Evolutionary conservation across 2,329 filamentous ascomycete species (phyloP), one percentile per base, ranked within the genome.

Genomic region (Knufia petricola): DNA sequence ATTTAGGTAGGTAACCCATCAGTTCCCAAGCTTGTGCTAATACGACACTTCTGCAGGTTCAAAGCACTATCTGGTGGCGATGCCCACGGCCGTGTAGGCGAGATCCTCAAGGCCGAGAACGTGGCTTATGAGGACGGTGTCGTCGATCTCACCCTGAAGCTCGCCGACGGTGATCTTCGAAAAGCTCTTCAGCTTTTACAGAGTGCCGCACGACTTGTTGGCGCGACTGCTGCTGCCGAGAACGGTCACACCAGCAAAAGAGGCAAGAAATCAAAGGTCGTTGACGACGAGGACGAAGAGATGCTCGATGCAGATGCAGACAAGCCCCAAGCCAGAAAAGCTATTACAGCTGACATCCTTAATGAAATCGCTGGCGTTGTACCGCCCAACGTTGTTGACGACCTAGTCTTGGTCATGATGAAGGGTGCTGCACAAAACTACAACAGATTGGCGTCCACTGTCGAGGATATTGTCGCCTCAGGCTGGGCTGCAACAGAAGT

Each of bases 311-410:
- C 71, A 46, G 79, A 75, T 21, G 40, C 36, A 23, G 20, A 26
- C 21, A 39, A 34, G 45, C 17, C 37, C n/a, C n/a, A n/a, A 15
- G 37, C 65, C 69, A 73, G 26, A 58, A 71, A 8, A 67, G 61
- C 71, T 10, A 79, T 96, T 40, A 90, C 88, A 0, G 76, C 89
- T 31, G 79, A 79, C 58, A 86, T 80, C 46, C 79, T 98, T 40
- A 87, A 96, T 63, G 92, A 98, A 60, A 98, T 98, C 63, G 90
- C 92, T 0, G 92, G 94, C 48, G 87, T 96, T 2, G 89, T 99
- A 57, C 92, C 94, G 0, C 76, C 82, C 12, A 59, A 64, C 9
- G 86, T 87, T 1, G 79, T 98, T 43, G 76, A 84, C 48, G 68
- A 66, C 7, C 73, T 98, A 13, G 71, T 87, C 10, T 69, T 37